phyloP scores from a whole-genome alignment of 208 protist species.

The Wallacemonas rigidus region DNA sequence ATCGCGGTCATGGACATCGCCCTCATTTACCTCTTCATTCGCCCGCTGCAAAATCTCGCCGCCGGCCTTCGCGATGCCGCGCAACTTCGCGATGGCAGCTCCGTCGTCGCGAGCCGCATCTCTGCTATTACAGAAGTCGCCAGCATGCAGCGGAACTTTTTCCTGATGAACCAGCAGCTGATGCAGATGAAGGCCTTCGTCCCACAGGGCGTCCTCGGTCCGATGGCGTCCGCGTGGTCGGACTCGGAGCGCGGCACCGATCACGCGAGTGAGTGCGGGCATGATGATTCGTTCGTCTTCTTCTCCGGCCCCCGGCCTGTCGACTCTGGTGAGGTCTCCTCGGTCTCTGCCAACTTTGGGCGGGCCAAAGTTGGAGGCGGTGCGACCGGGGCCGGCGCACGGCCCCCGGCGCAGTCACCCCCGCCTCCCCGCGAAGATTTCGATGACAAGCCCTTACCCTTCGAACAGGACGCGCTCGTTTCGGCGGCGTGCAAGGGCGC shows the following conservation, averaged over 20 bases:
- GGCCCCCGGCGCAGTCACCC: not conserved
- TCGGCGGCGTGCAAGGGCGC: not conserved
- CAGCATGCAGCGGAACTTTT: constrained; percentile 53
- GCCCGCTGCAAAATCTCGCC: constrained; percentile 35
- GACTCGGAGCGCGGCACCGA: constrained; percentile 9
- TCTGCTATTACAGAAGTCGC: constrained; percentile 51
- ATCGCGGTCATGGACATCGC: constrained; percentile 29
- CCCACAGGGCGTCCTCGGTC: constrained; percentile 41
- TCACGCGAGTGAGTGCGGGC: constrained; percentile 6
- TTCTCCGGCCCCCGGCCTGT: constrained; percentile 12
- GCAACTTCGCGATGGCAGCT: constrained; percentile 42
- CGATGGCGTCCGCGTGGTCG: constrained; percentile 3
- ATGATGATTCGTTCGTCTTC: constrained; percentile 11
- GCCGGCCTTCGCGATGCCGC: constrained; percentile 37
- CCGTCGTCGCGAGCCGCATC: constrained; percentile 18
- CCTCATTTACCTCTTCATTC: constrained; percentile 47
- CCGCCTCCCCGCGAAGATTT: not conserved
- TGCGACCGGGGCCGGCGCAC: too few relatives aligned
- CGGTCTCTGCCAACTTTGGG: not conserved
- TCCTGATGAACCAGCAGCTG: constrained; percentile 47
- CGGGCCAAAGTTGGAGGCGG: not conserved
- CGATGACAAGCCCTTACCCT: constrained; percentile 3
- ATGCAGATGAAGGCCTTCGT: constrained; percentile 64
- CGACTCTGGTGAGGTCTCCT: constrained; percentile 14
- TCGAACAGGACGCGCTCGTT: constrained; percentile 5